Base-by-base conservation (phyloP, 2,329 filamentous ascomycete genomes). In the Microsporum ferrugineum region DNA sequence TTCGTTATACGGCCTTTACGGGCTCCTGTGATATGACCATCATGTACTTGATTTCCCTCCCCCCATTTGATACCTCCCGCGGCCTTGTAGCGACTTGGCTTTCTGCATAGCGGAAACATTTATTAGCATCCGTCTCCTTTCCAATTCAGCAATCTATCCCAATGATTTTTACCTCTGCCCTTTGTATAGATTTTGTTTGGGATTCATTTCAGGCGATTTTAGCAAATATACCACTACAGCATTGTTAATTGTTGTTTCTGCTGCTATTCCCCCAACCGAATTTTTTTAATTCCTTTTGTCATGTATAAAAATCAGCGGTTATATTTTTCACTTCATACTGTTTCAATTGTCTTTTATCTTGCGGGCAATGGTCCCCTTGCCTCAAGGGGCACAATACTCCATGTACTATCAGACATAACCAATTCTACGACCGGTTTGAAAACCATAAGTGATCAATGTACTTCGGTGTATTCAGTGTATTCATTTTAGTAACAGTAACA, bases 41-140 rank as follows among this genome's bases (percentile, higher is more conserved):
- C 45, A 49, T 49, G 45, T 49, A 49, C 45, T 49, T 55, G 49
- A 36, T 55, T 36, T 55, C 39, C 39, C 17, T 43, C 17, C 3
- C 14, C 36, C 33, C 12, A 55, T 55, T 55, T 55, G 49, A 55
- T 55, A 55, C 49, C 49, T 55, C 49, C n/a, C 31, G 5, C 49
- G 14, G 33, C 49, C 14, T 36, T n/a, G 33, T 55, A 36, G 31
- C 33, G 49, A 55, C 10, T 55, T 55, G 49, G 49, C 31, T 27
- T 34, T 55, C 49, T 55, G 49, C 49, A 55, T 36, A 55, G 49
- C 49, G 49, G 49, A 55, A 55, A 55, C 31, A n/a, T 55, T 55
- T 55, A 55, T 55, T 55, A 55, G 49, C 49, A 49, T 29, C 45
- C 36, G 17, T 36, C 29, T 17, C 14, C 31, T 55, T 55, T 55